A percentile compares a stretch with the other conserved stretches of the same genome.
Evolutionary conservation across 192 early-diverging fungal species (phyloP).

Genomic region (Anaeromyces robustus): DNA sequence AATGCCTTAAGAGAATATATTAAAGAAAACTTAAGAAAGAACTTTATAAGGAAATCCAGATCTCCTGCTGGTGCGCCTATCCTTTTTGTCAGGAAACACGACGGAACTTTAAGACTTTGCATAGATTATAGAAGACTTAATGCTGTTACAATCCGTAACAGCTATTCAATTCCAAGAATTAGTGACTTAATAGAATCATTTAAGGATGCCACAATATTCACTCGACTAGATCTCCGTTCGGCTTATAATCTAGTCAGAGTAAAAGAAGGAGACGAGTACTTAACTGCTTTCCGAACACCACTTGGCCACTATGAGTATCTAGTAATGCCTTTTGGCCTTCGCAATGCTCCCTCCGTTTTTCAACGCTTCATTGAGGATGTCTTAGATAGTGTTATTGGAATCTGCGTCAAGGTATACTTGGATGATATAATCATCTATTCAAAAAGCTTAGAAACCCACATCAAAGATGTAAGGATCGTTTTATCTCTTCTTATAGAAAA

Average conservation of each 20-base stretch:
- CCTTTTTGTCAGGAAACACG: slow-evolving; percentile 22
- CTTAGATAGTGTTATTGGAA: slow-evolving; percentile 4
- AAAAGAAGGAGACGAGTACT: too few relatives aligned
- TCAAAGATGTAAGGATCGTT: slow-evolving; percentile 2
- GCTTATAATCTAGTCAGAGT: too few relatives aligned
- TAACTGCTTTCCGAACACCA: too few relatives aligned
- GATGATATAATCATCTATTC: slow-evolving; percentile 20
- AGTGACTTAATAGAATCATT: slow-evolving; percentile 12
- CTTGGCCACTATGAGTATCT: slow-evolving; percentile 9
- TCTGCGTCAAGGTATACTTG: neutral
- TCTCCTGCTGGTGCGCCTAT: slow-evolving; percentile 13
- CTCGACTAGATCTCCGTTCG: slow-evolving; percentile 8
- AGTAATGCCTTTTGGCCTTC: slow-evolving; percentile 11
- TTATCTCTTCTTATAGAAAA: slow-evolving; percentile 10
- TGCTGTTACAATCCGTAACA: slow-evolving; percentile 13
- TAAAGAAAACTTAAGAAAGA: slow-evolving; percentile 7
- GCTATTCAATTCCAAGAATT: slow-evolving; percentile 18
- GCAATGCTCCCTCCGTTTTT: slow-evolving; percentile 8
- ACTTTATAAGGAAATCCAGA: slow-evolving; percentile 6
- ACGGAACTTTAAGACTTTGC: slow-evolving; percentile 11
- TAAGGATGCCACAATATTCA: slow-evolving; percentile 7
- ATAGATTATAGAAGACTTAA: slow-evolving; percentile 26
- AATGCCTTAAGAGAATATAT: slow-evolving; percentile 2
- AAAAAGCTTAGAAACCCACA: slow-evolving; percentile 2
- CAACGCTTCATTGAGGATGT: slow-evolving; percentile 21